Base-by-base conservation (phyloP, 345 rosid genomes). In the Crucihimalaya himalaica region DNA sequence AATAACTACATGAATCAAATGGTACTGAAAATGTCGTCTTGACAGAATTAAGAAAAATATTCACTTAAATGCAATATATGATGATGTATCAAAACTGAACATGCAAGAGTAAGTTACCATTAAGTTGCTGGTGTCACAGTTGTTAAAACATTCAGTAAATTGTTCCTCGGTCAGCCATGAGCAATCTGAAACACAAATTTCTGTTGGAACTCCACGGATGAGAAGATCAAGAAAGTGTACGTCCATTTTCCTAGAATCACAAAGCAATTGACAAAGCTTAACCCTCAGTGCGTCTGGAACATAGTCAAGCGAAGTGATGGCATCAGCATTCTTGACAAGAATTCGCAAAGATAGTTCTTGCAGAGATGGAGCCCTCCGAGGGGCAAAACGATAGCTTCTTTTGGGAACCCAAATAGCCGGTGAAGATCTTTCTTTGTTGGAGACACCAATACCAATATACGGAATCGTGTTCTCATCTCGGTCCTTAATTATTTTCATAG, bases 141-240 rank as follows among this genome's bases (percentile, higher is more conserved):
- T 67, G 43, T 71, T 77, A 78, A 91, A 87, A 63, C 85, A 81
- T 56, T 82, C 70, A 19, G 57, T 59, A 47, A 92, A 88, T 31
- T 88, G 75, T 68, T 89, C 87, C 77, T 95, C 99, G 6, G 93
- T 79, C 59, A 95, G 72, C 99, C 99, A 89, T 16, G 99, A 92
- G 60, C 97, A 89, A 75, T 95, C 96, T 42, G 74, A 84, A 35
- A 94, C 62, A 55, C 88, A 80, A 50, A 91, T 80, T 67, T 83
- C 97, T 1, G 89, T 73, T 35, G 97, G 99, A 4, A 85, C 82
- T 64, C 93, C 97, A 39, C 65, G 54, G 28, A 82, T 73, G 65
- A 94, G 88, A 63, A 89, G 87, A 52, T 81, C 75, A 39, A 94
- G 79, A 65, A 88, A 61, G 63, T 78, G 81, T 55, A 69, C 19